Conservation (phyloP, 495 filamentous ascomycete species). For the Aspergillus bertholletiae region DNA sequence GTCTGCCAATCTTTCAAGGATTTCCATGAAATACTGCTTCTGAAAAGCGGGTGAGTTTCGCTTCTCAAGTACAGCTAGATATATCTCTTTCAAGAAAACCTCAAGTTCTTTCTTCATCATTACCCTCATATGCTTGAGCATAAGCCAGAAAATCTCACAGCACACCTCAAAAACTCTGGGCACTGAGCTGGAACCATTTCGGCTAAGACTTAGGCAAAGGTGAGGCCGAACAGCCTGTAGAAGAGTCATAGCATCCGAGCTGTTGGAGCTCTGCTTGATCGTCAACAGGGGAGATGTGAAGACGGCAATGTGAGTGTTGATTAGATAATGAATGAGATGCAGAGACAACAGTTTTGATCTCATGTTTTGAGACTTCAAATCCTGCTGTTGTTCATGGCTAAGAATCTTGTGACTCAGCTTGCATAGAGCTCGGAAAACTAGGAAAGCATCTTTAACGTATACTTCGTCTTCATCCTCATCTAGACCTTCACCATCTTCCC, state of each 20-base stretch:
- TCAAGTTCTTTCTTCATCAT: conserved; percentile 99
- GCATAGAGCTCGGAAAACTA: conserved; percentile 97
- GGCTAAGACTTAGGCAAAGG: conserved; percentile 85
- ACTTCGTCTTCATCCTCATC: conserved; percentile 96
- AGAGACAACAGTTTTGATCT: conserved; percentile 93
- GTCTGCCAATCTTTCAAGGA: conserved; percentile 76
- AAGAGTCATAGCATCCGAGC: conserved; percentile 80
- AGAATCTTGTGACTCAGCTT: conserved; percentile 92
- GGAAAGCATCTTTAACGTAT: conserved; percentile 91
- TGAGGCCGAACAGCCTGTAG: conserved; percentile 96
- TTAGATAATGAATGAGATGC: conserved; percentile 86
- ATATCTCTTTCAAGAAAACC: conserved; percentile 97
- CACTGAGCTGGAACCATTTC: conserved; percentile 92
- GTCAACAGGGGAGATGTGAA: conserved; percentile 88
- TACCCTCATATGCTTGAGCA: conserved; percentile 88
- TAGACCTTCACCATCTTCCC: conserved; percentile 48
- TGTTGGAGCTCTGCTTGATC: conserved; percentile 83
- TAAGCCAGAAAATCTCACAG: conserved; percentile 97
- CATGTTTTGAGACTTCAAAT: conserved; percentile 92
- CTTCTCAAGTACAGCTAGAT: conserved; percentile 88
- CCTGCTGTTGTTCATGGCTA: conserved; percentile 83
- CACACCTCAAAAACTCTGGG: conserved; percentile 89
- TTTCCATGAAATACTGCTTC: conserved; percentile 84
- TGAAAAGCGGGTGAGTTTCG: conserved; percentile 82
- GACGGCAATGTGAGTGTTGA: conserved; percentile 84